These are phyloP conservation scores for Annulohypoxylon nitens DNA, from an alignment of 495 filamentous ascomycete genomes.

Conservation along the genomic window DNA sequence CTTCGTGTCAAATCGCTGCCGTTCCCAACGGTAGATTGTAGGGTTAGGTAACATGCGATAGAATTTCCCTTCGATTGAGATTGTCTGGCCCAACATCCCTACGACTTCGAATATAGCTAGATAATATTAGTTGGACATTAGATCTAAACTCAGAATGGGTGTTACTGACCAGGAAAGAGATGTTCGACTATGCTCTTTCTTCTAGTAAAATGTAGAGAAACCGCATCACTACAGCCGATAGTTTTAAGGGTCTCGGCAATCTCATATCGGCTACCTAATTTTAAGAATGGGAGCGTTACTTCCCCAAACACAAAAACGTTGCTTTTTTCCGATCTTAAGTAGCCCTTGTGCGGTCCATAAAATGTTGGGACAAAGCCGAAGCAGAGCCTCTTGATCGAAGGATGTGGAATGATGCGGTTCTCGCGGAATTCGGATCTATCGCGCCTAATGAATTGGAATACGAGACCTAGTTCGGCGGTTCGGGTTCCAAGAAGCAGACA, in stretches of 20 bases:
- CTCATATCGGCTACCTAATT: slow-evolving; percentile 56
- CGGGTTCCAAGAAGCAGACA: slow-evolving; percentile 60
- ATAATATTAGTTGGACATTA: slow-evolving; percentile 9
- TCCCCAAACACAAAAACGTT: too few relatives aligned
- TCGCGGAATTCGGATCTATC: slow-evolving; percentile 59
- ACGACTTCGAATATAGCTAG: slow-evolving; percentile 65
- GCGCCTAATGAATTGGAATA: slow-evolving; percentile 60
- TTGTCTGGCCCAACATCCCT: slow-evolving; percentile 63
- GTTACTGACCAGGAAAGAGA: slow-evolving; percentile 60
- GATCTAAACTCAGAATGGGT: background rate
- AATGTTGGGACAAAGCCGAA: slow-evolving; percentile 64
- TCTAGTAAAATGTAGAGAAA: slow-evolving; percentile 55
- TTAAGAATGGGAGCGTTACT: slow-evolving; percentile 24
- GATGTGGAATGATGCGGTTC: slow-evolving; percentile 60
- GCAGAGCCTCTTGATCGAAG: slow-evolving; percentile 61
- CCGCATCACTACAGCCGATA: slow-evolving; percentile 59
- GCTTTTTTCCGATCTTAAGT: too few relatives aligned
- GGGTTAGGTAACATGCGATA: slow-evolving; percentile 66
- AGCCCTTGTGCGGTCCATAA: too few relatives aligned
- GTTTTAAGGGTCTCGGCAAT: slow-evolving; percentile 60
- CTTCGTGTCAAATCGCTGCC: slow-evolving; percentile 55
- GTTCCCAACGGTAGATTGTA: slow-evolving; percentile 61
- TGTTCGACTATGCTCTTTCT: slow-evolving; percentile 55
- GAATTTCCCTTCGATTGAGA: slow-evolving; percentile 56
- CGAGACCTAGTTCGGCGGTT: slow-evolving; percentile 59